Base-by-base conservation (phyloP, 495 filamentous ascomycete genomes). In the Penicillium soppii region DNA sequence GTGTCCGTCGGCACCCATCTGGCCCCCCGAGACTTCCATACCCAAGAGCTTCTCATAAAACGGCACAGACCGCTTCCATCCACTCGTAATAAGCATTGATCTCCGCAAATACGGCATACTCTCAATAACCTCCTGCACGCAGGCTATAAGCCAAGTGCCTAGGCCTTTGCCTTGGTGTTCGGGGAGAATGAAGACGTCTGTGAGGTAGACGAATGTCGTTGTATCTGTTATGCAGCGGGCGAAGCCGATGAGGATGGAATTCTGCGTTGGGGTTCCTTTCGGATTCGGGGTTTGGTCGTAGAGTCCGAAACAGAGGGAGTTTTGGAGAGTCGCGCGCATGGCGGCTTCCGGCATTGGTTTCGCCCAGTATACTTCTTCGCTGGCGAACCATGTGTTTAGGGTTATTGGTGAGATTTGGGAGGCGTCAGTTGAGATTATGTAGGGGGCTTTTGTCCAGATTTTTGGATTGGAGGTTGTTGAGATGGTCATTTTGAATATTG, bases 221-320 rank as follows among this genome's bases (percentile, higher is more conserved):
- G 77, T 62, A 54, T 89, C 86, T 0, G 85, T 89, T 22, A 89
- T 63, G 3, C 87, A 56, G 7, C 86, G 76, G 7, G 78, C 84
- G 19, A 89, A 69, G 5, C 85, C 86, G 27, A 89, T 73, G 33
- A 73, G 70, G 26, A 59, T 17, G 9, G 50, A 25, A 25, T 52
- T 19, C 32, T 32, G 12, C 5, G 6, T 13, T 15, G 45, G 25
- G 4, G 19, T 7, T 43, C 26, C 2, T n/a, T 15, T 32, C 35
- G n/a, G 4, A 32, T 12, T 16, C n/a, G n/a, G n/a, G n/a, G n/a
- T n/a, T n/a, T n/a, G n/a, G 65, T 59, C 43, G 16, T 82, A 84
- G 0, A 85, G 50, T 4, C 79, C 81, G 32, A 84, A 73, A 51
- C 79, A 84, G 15, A 83, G 56, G 4, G 75, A 82, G 36, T 77